phyloP scores from a whole-genome alignment of 2,329 filamentous ascomycete species.

The Colletotrichum acutatum region DNA sequence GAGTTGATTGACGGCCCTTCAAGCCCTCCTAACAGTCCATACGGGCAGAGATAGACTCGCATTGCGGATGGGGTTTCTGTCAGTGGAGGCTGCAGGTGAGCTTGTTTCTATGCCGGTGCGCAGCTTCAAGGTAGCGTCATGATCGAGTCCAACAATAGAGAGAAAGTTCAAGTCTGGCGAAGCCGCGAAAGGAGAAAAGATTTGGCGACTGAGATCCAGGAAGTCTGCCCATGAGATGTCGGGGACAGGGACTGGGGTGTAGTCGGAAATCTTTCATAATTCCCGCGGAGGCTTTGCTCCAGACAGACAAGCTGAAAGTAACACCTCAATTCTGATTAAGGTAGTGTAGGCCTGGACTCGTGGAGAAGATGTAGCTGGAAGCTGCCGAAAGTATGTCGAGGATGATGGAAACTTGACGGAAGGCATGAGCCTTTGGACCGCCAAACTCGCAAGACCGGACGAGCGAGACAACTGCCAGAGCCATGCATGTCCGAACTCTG shows the following conservation, averaged over 20 bases:
- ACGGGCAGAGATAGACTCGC: background rate
- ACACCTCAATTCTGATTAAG: background rate
- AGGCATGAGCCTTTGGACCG: background rate
- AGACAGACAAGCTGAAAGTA: background rate
- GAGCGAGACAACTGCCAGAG: background rate
- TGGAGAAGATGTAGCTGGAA: constrained; percentile 20
- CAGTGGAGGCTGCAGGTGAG: background rate
- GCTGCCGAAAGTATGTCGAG: constrained; percentile 30
- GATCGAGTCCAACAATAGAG: background rate
- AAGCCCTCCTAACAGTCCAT: background rate
- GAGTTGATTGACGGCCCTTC: background rate
- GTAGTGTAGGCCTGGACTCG: background rate
- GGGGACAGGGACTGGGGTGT: constrained; percentile 17
- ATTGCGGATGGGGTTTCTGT: background rate
- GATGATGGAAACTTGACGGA: background rate
- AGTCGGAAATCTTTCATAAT: background rate
- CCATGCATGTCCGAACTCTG: background rate
- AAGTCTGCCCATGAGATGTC: constrained; percentile 1
- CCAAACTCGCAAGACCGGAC: background rate
- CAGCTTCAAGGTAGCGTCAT: constrained; percentile 3
- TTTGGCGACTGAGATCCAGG: background rate
- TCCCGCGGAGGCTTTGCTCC: constrained; percentile 29
- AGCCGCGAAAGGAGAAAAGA: background rate
- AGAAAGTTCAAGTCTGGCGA: background rate
- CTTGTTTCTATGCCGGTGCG: constrained; percentile 13